phyloP scores from a whole-genome alignment of 116 monocot species.

The Trichopus zeylanicus region DNA sequence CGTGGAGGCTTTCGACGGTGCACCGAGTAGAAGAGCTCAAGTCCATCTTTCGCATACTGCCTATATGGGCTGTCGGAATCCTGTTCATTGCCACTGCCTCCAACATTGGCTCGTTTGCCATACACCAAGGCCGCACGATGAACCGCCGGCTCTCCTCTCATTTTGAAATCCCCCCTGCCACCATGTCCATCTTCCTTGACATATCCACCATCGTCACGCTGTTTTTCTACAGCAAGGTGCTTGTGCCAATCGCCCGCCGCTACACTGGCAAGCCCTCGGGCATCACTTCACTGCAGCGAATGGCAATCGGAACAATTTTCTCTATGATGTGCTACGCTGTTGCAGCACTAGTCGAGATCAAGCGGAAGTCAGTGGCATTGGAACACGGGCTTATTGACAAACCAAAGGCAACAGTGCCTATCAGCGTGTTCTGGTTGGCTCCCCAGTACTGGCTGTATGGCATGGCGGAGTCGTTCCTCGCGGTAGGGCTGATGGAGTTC shows the following conservation, averaged over 20 bases:
- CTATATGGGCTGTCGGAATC: slow-evolving; percentile 59
- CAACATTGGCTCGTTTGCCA: slow-evolving; percentile 63
- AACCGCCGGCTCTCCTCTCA: slow-evolving; percentile 59
- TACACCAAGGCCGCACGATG: slow-evolving; percentile 78
- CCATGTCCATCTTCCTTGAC: slow-evolving; percentile 61
- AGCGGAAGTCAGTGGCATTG: slow-evolving; percentile 21
- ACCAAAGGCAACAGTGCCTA: slow-evolving; percentile 6
- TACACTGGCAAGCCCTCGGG: slow-evolving; percentile 34
- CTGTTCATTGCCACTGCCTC: slow-evolving; percentile 45
- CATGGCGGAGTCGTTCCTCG: slow-evolving; percentile 53
- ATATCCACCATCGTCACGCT: slow-evolving; percentile 46
- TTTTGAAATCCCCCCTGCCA: slow-evolving; percentile 67
- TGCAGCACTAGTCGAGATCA: slow-evolving; percentile 35
- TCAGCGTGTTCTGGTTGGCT: slow-evolving; percentile 75
- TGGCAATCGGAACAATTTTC: slow-evolving; percentile 47
- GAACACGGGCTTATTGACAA: slow-evolving; percentile 31
- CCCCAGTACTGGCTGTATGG: slow-evolving; percentile 76
- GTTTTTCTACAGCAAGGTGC: slow-evolving; percentile 54
- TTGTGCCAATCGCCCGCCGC: slow-evolving; percentile 50
- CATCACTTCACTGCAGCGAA: slow-evolving; percentile 50
- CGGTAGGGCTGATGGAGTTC: slow-evolving; percentile 77
- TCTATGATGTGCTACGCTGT: slow-evolving; percentile 16
- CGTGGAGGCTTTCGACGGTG: slow-evolving; percentile 45
- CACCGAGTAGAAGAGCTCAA: slow-evolving; percentile 70
- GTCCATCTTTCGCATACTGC: slow-evolving; percentile 42